Base-by-base conservation (phyloP, 345 rosid genomes). In the Luvunga scandens region DNA sequence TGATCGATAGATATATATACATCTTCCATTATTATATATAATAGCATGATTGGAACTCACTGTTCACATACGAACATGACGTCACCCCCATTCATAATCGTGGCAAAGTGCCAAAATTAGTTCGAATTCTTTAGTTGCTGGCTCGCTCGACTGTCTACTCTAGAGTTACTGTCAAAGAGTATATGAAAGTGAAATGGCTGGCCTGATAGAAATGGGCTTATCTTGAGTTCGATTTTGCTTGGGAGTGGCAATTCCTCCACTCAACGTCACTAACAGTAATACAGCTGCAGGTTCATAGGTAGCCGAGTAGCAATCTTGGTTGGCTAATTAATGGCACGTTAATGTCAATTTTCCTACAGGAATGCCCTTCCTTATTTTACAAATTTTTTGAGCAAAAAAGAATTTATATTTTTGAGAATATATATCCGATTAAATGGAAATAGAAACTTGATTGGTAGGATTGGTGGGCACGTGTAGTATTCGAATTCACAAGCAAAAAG, bases 11-110 rank as follows among this genome's bases (percentile, higher is more conserved):
- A 38, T 25, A 2, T 14, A 2, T 3, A 34, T 18, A 19, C 7
- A 19, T 53, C 1, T 45, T 45, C 50, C 50, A 45, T 45, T 42
- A 42, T 12, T 18, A 19, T 18, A 18, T 18, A 53, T 3, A 13
- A 18, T 1, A 27, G 9, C 31, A 71, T 85, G 78, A 79, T 86
- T 81, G 79, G 50, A 77, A 66, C 27, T 75, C 53, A 81, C 88
- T 83, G 86, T 85, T 85, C 83, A 66, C 69, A 19, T 70, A 5
- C 62, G 13, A 6, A 3, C 13, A 28, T 68, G 79, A 81, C 81
- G 73, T 83, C 84, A 79, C 33, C 10, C 22, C 22, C 57, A 53
- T 53, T 53, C 48, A 34, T 4, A 69, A 45, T 22, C 30, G 21
- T 33, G 9, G 30, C 42, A 22, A 25, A 25, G 65, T 25, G 18